phyloP scores from a whole-genome alignment of 1,284 basidiomycete genomes.

The Cryptococcus deneoformans region DNA sequence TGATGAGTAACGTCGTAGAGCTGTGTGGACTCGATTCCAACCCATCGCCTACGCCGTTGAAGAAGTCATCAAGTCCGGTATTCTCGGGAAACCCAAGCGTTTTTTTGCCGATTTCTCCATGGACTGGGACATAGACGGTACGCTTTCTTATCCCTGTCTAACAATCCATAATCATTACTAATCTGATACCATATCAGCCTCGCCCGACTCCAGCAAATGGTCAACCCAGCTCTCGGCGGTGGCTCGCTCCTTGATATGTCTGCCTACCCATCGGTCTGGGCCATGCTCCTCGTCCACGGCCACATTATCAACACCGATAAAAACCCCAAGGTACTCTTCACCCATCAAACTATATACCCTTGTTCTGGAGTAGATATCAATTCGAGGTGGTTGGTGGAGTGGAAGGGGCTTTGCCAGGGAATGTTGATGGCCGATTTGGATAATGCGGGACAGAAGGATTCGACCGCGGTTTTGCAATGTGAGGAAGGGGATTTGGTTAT shows the following conservation, averaged over 20 bases:
- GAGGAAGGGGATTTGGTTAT: background rate
- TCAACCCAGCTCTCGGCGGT: slow-evolving; percentile 53
- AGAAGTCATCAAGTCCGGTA: slow-evolving; percentile 40
- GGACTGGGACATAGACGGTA: too few species aligned
- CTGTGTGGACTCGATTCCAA: slow-evolving; percentile 44
- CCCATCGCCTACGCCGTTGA: slow-evolving; percentile 29
- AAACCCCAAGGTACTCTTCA: slow-evolving; percentile 47
- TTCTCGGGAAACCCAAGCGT: slow-evolving; percentile 46
- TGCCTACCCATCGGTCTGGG: slow-evolving; percentile 75
- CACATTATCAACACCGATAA: slow-evolving; percentile 5
- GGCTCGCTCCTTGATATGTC: slow-evolving; percentile 78
- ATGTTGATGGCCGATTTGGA: slow-evolving; percentile 17
- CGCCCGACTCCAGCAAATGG: slow-evolving; percentile 46
- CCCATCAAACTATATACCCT: slow-evolving; percentile 45
- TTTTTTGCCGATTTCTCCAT: slow-evolving; percentile 60
- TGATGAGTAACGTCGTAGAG: slow-evolving; percentile 19
- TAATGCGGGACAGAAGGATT: too few species aligned
- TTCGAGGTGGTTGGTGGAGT: slow-evolving; percentile 52
- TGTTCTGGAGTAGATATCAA: slow-evolving; percentile 75
- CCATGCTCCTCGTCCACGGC: slow-evolving; percentile 74
- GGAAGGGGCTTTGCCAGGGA: slow-evolving; percentile 38
- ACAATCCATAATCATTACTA: background rate
- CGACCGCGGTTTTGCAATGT: too few species aligned
- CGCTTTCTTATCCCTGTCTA: too few species aligned
- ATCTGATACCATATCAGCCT: too few species aligned